A percentile compares a stretch with the other conserved stretches of the same genome.
Conservation (phyloP, 768 basidiomycete genomes). For the Sporobolomyces pararoseus region DNA sequence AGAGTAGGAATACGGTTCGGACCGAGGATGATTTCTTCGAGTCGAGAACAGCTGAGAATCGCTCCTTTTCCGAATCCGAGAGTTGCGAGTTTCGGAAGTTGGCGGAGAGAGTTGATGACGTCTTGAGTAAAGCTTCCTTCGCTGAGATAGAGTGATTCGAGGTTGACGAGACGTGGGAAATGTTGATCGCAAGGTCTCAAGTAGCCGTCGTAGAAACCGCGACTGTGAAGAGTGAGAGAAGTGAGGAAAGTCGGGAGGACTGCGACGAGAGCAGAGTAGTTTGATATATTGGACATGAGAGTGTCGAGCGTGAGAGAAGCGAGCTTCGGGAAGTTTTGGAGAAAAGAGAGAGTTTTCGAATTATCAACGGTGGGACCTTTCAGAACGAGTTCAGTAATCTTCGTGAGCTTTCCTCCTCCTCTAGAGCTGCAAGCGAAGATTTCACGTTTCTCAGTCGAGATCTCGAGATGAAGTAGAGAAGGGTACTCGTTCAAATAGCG, state of each 20-base stretch:
- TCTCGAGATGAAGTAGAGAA: not conserved
- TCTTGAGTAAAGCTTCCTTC: not conserved
- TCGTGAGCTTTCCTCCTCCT: not conserved
- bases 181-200: not conserved
- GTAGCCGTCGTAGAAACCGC: not conserved
- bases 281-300: too few species aligned
- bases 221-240: not conserved
- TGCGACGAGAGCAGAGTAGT: not conserved
- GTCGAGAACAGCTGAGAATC: not conserved
- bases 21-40: not conserved
- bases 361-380: not conserved
- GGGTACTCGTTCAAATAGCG: not conserved
- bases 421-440: not conserved
- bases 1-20: not conserved
- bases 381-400: not conserved
- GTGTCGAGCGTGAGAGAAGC: not conserved
- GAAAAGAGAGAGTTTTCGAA: not conserved
- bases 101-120: not conserved
- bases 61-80: slow-evolving; percentile 18
- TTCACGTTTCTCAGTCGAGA: not conserved
- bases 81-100: not conserved
- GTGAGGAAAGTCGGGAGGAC: not conserved
- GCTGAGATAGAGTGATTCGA: slow-evolving; percentile 21
- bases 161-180: slow-evolving; percentile 1
- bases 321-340: not conserved